A percentile compares a stretch with the other conserved stretches of the same genome.
phyloP scores from a whole-genome alignment of 78 protist species.

The Dictyostelium intermedium region DNA sequence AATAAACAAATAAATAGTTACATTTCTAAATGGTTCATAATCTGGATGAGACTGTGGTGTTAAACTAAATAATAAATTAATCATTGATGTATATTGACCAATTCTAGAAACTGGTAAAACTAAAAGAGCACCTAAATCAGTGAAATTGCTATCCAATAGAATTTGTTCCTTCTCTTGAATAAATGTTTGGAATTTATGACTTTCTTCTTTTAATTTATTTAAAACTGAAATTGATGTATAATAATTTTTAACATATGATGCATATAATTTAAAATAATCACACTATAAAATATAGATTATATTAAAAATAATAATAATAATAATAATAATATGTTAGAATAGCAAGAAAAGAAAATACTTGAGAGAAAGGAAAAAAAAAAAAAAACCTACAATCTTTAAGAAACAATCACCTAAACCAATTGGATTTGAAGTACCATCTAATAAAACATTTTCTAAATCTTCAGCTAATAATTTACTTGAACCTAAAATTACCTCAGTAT shows the following conservation, averaged over 20 bases:
- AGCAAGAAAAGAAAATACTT: no score
- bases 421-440: neutral
- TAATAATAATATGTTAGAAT: no score
- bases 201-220: conserved; percentile 52
- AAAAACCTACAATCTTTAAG: conserved; percentile 38
- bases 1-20: neutral
- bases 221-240: conserved; percentile 52
- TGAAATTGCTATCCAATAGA: neutral
- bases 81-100: conserved; percentile 41
- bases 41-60: conserved; percentile 60
- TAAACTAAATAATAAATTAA: neutral
- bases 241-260: conserved; percentile 67
- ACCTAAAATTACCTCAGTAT: conserved; percentile 52
- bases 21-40: conserved; percentile 35
- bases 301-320: neutral
- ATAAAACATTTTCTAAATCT: conserved; percentile 24
- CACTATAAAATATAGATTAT: neutral
- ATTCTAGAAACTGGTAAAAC: conserved; percentile 57
- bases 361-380: no score
- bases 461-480: conserved; percentile 28
- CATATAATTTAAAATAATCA: conserved; percentile 58
- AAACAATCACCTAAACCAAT: conserved; percentile 50
- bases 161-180: conserved; percentile 55
- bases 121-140: conserved; percentile 40
- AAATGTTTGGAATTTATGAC: conserved; percentile 57